phyloP scores from a whole-genome alignment of 2,329 filamentous ascomycete species.

The Clathrospora elynae region DNA sequence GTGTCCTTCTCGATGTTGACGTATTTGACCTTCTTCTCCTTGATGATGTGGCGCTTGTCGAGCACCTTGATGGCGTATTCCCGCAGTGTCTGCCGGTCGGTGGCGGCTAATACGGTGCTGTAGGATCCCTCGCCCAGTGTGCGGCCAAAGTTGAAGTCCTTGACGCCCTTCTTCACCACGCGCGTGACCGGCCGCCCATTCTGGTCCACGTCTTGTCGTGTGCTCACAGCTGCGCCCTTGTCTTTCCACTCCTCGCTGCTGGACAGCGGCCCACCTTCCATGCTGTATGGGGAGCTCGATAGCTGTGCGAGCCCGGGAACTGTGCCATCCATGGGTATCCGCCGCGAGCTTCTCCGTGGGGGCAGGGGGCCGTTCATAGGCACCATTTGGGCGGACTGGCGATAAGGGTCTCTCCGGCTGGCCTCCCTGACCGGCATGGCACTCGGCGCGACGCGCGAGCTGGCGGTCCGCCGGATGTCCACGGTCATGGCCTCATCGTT shows the following conservation, averaged over 20 bases:
- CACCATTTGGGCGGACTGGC: constrained; percentile 60
- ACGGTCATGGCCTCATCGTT: constrained; percentile 50
- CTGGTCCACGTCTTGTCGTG: constrained; percentile 82
- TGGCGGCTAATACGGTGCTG: constrained; percentile 91
- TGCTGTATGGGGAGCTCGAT: constrained; percentile 54
- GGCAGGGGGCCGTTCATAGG: constrained; percentile 67
- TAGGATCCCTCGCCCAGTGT: constrained; percentile 96
- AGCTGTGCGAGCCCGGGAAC: constrained; percentile 29
- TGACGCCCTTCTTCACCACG: constrained; percentile 93
- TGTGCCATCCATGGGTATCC: constrained; percentile 61
- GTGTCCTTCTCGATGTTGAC: constrained; percentile 99
- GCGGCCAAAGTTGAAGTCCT: constrained; percentile 92
- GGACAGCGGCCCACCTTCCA: constrained; percentile 62
- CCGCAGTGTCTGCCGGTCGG: constrained; percentile 89
- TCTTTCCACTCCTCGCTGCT: constrained; percentile 97
- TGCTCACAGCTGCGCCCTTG: constrained; percentile 82
- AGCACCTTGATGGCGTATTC: constrained; percentile 98
- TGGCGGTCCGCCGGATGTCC: constrained; percentile 58
- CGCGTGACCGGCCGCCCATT: constrained; percentile 81
- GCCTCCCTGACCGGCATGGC: constrained; percentile 69
- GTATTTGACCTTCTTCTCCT: constrained; percentile 99
- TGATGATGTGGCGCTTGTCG: constrained; percentile 98
- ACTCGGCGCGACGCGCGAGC: constrained; percentile 66
- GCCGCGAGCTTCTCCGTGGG: constrained; percentile 76
- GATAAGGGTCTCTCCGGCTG: constrained; percentile 72